A percentile compares a stretch with the other conserved stretches of the same genome.
These are phyloP conservation scores for Penicillium sp. DNA, from an alignment of 2,329 filamentous ascomycete species.

Conservation along the genomic window DNA sequence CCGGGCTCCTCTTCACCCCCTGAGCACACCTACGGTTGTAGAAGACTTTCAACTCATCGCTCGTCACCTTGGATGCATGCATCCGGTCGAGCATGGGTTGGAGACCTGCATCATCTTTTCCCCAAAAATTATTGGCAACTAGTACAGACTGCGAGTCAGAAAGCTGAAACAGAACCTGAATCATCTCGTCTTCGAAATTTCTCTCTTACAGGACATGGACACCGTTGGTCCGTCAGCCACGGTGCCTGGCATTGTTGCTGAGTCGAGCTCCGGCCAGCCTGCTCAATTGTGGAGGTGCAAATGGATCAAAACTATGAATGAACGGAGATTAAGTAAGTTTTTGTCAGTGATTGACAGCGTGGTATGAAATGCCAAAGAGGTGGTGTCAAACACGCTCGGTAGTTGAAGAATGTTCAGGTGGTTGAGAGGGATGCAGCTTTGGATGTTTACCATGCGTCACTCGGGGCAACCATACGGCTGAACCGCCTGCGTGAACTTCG, in stretches of 20 bases:
- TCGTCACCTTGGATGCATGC: constrained; percentile 88
- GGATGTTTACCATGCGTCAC: constrained; percentile 21
- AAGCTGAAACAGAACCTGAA: neutral
- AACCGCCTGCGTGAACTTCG: neutral
- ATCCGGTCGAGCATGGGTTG: constrained; percentile 86
- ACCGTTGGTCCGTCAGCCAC: constrained; percentile 59
- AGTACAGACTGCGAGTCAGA: neutral
- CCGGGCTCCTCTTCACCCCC: neutral
- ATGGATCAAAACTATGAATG: constrained; percentile 8
- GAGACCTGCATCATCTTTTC: constrained; percentile 96
- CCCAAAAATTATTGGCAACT: constrained; percentile 99
- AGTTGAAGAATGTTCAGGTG: constrained; percentile 15
- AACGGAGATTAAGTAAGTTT: constrained; percentile 5
- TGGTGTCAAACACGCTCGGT: constrained; percentile 15
- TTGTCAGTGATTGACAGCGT: neutral
- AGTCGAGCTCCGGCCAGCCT: constrained; percentile 33
- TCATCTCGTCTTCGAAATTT: neutral
- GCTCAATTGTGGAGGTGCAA: constrained; percentile 20
- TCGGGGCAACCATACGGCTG: constrained; percentile 18
- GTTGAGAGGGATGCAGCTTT: constrained; percentile 13
- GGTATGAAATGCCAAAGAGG: neutral
- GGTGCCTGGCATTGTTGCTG: constrained; percentile 52
- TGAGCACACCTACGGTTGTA: constrained; percentile 64
- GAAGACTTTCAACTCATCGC: constrained; percentile 87
- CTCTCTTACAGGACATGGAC: constrained; percentile 58